phyloP scores from a whole-genome alignment of 73 alveolate genomes.

The Tetrahymena thermophila region DNA sequence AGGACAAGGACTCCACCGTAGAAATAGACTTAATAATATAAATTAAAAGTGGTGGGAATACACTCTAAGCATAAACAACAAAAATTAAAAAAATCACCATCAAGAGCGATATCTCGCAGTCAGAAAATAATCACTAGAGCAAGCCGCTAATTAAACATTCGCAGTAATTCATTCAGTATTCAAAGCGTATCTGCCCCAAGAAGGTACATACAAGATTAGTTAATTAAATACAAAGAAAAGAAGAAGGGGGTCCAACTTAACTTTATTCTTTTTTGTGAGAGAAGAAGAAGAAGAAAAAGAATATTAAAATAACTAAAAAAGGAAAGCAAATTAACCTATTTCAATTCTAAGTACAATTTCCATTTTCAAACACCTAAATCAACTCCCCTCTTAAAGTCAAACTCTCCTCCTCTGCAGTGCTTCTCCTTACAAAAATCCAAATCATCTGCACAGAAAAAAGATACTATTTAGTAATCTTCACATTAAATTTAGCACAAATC shows the following conservation, averaged over 20 bases:
- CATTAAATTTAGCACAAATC: background rate
- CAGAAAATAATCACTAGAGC: background rate
- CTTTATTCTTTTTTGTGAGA: background rate
- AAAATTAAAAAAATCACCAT: background rate
- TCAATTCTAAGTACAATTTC: background rate
- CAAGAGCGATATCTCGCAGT: background rate
- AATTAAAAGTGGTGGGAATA: background rate
- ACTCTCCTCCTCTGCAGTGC: background rate
- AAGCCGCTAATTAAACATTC: background rate
- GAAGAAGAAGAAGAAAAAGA: background rate
- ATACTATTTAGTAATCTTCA: too few species aligned
- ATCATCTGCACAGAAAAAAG: background rate
- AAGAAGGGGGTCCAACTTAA: slow-evolving; percentile 2
- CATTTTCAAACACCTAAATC: background rate
- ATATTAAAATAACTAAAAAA: background rate
- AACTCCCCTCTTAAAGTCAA: background rate
- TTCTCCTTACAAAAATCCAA: background rate
- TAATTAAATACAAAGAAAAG: background rate
- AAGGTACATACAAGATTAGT: background rate
- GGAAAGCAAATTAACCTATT: background rate
- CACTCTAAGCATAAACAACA: background rate
- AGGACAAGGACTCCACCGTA: background rate
- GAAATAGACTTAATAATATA: background rate
- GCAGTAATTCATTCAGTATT: background rate
- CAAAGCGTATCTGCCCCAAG: background rate